Evolutionary conservation across 495 filamentous ascomycete genomes (phyloP).

Genomic region (Podospora sp.): DNA sequence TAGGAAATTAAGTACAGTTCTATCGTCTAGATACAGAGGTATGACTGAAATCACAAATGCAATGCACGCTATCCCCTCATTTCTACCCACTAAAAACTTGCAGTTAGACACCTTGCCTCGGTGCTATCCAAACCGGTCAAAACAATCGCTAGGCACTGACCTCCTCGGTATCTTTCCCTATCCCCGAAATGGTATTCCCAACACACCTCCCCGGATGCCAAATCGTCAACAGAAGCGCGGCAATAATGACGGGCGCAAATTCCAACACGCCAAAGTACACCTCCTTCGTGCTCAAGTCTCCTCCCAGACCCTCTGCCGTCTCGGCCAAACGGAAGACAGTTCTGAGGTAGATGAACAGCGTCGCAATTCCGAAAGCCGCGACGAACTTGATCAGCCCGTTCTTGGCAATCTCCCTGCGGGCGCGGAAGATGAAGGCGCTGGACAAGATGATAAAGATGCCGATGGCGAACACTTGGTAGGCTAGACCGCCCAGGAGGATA

Average conservation of each 20-base stretch:
- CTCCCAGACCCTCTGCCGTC: constrained; percentile 53
- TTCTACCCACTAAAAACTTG: not conserved
- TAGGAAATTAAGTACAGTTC: not conserved
- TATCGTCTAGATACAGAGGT: not conserved
- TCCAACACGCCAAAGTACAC: constrained; percentile 56
- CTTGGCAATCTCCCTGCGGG: constrained; percentile 16
- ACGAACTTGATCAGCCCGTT: constrained; percentile 35
- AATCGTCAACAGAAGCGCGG: constrained; percentile 43
- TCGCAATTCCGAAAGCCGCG: constrained; percentile 42
- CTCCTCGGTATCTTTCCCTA: not conserved
- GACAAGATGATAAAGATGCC: constrained; percentile 49
- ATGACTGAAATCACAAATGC: not conserved
- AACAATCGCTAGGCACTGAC: not conserved
- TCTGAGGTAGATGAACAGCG: constrained; percentile 54
- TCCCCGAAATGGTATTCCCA: constrained; percentile 22
- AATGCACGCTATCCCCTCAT: not conserved
- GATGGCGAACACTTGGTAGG: constrained; percentile 54
- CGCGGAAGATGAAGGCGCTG: constrained; percentile 34
- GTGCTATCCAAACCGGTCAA: not conserved
- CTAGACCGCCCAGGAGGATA: constrained; percentile 54
- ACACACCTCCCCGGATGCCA: constrained; percentile 55
- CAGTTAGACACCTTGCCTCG: not conserved
- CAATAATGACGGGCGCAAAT: constrained; percentile 55
- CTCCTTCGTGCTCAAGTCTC: constrained; percentile 50
- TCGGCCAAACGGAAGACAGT: constrained; percentile 59